Percentiles rank a stretch among this genome's conserved stretches.
Conservation (phyloP, 805 yeast species). For the Kodamaea laetipori region DNA sequence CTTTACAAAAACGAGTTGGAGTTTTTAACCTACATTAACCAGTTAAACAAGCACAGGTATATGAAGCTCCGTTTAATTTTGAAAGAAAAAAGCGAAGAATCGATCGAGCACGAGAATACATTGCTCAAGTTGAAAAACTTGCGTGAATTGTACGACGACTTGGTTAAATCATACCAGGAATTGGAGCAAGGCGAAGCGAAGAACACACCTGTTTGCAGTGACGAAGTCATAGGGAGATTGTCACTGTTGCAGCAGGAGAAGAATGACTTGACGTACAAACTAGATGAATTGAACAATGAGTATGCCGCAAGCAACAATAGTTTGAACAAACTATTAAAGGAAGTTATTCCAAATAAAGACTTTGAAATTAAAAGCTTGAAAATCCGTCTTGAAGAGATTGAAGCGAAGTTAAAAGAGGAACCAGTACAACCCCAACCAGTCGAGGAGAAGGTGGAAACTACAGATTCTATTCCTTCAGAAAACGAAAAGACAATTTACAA, state of each 20-base stretch:
- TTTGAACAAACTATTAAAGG: slow-evolving; percentile 16
- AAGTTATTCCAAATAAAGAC: slow-evolving; percentile 26
- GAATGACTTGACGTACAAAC: neutral
- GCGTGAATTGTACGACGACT: slow-evolving; percentile 13
- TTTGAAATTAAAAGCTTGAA: slow-evolving; percentile 23
- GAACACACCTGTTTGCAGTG: neutral
- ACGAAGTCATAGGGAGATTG: neutral
- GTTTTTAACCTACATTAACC: slow-evolving; percentile 55
- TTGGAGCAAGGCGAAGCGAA: slow-evolving; percentile 10
- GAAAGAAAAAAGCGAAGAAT: neutral
- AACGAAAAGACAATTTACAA: slow-evolving; percentile 16
- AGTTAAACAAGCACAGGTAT: slow-evolving; percentile 40
- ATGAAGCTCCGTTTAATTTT: slow-evolving; percentile 13
- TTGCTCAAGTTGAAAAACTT: slow-evolving; percentile 12
- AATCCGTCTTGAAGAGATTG: slow-evolving; percentile 4
- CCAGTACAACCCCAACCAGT: neutral
- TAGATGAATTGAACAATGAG: slow-evolving; percentile 14
- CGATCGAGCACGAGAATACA: slow-evolving; percentile 2
- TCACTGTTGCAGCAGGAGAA: slow-evolving; percentile 3
- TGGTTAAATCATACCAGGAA: slow-evolving; percentile 14
- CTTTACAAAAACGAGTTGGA: slow-evolving; percentile 61
- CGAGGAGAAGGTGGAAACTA: neutral
- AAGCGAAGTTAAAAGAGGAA: neutral
- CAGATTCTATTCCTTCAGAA: slow-evolving; percentile 4
- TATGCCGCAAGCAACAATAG: slow-evolving; percentile 11